Evolutionary conservation across 805 yeast genomes (phyloP).

Genomic region (Lipomyces japonicus): DNA sequence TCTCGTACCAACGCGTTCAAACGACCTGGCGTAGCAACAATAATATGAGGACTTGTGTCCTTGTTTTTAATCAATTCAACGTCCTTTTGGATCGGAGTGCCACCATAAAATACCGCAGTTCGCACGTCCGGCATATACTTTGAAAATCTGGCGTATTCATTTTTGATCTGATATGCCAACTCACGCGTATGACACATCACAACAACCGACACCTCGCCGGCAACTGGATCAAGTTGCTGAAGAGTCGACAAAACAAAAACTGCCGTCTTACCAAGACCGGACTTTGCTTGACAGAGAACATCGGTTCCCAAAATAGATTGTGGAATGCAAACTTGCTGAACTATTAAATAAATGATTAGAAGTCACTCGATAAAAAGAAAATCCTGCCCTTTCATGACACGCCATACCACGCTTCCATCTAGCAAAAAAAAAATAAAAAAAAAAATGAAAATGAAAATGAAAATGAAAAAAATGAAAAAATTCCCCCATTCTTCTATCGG

Average conservation of each 20-base stretch:
- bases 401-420: too few relatives aligned
- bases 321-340: slow-evolving; percentile 97
- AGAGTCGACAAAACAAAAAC: slow-evolving; percentile 93
- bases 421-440: too few relatives aligned
- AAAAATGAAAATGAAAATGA: slow-evolving; percentile 7
- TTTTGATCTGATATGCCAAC: slow-evolving; percentile 95
- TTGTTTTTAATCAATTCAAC: slow-evolving; percentile 82
- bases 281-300: slow-evolving; percentile 97
- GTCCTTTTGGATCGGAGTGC: slow-evolving; percentile 81
- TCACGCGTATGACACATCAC: slow-evolving; percentile 98
- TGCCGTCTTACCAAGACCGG: slow-evolving; percentile 99
- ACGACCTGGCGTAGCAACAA: slow-evolving; percentile 98
- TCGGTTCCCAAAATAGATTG: slow-evolving; percentile 97
- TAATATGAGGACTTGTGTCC: slow-evolving; percentile 93
- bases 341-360: slow-evolving; percentile 41
- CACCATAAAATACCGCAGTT: slow-evolving; percentile 97
- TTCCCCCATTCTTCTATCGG: background rate
- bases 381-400: too few relatives aligned
- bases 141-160: slow-evolving; percentile 95
- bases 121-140: slow-evolving; percentile 97
- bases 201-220: slow-evolving; percentile 91
- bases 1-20: slow-evolving; percentile 90
- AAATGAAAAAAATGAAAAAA: slow-evolving; percentile 1
- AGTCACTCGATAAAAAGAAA: background rate
- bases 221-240: slow-evolving; percentile 95